Percentiles rank a stretch among this genome's conserved stretches.
phyloP scores from a whole-genome alignment of 2,329 filamentous ascomycete genomes.

The Macroventuria anomochaeta region DNA sequence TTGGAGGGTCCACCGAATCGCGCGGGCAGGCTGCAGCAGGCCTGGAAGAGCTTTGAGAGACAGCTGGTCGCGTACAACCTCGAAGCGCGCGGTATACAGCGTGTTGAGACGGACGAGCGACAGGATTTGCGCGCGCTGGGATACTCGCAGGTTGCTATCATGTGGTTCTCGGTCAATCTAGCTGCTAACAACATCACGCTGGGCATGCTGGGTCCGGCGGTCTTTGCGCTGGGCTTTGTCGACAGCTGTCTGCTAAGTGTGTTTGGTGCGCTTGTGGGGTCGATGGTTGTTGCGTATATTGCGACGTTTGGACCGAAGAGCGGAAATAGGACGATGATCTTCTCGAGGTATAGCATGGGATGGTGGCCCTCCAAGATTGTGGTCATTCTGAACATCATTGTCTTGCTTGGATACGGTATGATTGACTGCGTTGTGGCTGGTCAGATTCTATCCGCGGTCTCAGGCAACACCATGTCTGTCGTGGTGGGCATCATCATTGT shows the following conservation, averaged over 20 bases:
- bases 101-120: slow-evolving; percentile 62
- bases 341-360: slow-evolving; percentile 66
- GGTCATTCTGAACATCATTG: slow-evolving; percentile 67
- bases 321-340: slow-evolving; percentile 68
- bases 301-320: slow-evolving; percentile 67
- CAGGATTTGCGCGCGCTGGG: slow-evolving; percentile 59
- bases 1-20: slow-evolving; percentile 14
- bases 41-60: slow-evolving; percentile 48
- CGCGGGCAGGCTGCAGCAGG: slow-evolving; percentile 21
- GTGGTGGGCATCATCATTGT: slow-evolving; percentile 72
- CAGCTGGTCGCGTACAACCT: slow-evolving; percentile 60
- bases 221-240: slow-evolving; percentile 64
- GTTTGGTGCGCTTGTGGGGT: slow-evolving; percentile 64
- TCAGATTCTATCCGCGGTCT: slow-evolving; percentile 72
- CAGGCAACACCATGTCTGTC: slow-evolving; percentile 64
- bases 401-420: slow-evolving; percentile 67
- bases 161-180: slow-evolving; percentile 69
- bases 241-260: slow-evolving; percentile 64
- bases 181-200: slow-evolving; percentile 69
- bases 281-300: slow-evolving; percentile 63
- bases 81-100: slow-evolving; percentile 66
- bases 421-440: slow-evolving; percentile 71
- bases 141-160: slow-evolving; percentile 62
- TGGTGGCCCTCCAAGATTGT: slow-evolving; percentile 71
- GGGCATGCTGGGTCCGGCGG: slow-evolving; percentile 67